Evolutionary conservation across 306 rosid genomes (phyloP).

Genomic region (Pachyrhizus erosus): DNA sequence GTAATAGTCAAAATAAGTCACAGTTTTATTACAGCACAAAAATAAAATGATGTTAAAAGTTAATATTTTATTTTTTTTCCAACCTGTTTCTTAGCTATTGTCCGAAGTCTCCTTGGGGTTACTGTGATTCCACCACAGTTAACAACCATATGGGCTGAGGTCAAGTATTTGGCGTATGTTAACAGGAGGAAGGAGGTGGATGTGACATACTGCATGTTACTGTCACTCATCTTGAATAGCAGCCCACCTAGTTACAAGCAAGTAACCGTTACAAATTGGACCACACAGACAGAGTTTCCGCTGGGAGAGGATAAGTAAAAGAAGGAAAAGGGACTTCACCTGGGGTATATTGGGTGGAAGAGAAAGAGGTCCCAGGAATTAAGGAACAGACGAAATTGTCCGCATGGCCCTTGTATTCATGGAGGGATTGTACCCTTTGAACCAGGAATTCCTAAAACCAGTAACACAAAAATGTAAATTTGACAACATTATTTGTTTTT

Average conservation of each 20-base stretch:
- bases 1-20: too few species aligned
- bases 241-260: conserved; percentile 71
- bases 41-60: neutral
- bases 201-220: conserved; percentile 97
- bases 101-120: conserved; percentile 68
- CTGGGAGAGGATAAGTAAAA: neutral
- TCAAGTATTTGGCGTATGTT: conserved; percentile 89
- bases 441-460: conserved; percentile 78
- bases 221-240: conserved; percentile 86
- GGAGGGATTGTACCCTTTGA: conserved; percentile 73
- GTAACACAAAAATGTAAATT: neutral
- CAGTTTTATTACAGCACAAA: neutral
- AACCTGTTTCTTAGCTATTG: conserved; percentile 91
- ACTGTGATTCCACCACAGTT: conserved; percentile 73
- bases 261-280: conserved; percentile 60
- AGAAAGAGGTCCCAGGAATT: conserved; percentile 82
- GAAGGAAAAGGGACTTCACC: conserved; percentile 51
- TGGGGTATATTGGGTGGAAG: conserved; percentile 88
- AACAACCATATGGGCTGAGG: conserved; percentile 67
- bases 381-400: conserved; percentile 90
- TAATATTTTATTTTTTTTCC: neutral
- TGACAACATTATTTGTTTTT: neutral
- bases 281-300: conserved; percentile 42
- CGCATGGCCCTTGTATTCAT: conserved; percentile 89
- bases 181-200: conserved; percentile 87